Evolutionary conservation across 2,329 filamentous ascomycete genomes (phyloP), one percentile per base, ranked within the genome.

Genomic region (Pseudomassariella vexata): DNA sequence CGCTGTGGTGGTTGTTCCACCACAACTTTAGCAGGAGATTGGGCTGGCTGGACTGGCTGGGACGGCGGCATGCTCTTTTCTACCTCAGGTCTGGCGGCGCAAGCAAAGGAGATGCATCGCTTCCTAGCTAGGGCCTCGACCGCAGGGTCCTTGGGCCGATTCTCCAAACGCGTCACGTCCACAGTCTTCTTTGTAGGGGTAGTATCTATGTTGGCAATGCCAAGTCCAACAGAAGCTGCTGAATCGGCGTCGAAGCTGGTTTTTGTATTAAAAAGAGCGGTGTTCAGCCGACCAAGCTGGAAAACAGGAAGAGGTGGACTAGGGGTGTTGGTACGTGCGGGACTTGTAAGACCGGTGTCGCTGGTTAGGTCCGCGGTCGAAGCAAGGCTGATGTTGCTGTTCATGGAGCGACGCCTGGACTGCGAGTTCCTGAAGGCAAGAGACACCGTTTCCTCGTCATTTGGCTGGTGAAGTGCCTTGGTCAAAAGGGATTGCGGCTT

Each of bases 321-420:
- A 1, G 89, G 87, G 0, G 87, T 90, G 55, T 78, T 87, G 21
- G 86, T 85, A 35, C 87, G 73, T n/a, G 86, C 83, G 24, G 90
- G 88, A 49, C 87, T 95, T 12, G 89, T 94, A 37, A 94, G 65
- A 37, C 86, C 89, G 36, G 85, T 92, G 50, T 95, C 92, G 59
- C 89, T 95, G n/a, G 88, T 95, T 36, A 96, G 70, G 44, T 95
- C 90, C 22, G 85, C 85, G 3, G 87, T 94, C 2, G 89, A 95
- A 27, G 85, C 73, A 38, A 82, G 63, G 61, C 88, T 95, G 45
- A 79, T 66, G 52, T 82, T 90, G 66, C 86, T 94, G 55, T 80
- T 82, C 47, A 82, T 79, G 38, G 84, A 90, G 38, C 78, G 68
- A 45, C 71, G 63, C 37, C 72, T 62, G 20, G 59, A 55, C 15